phyloP scores from a whole-genome alignment of 2,329 filamentous ascomycete genomes.

The Cladosporium sp. region DNA sequence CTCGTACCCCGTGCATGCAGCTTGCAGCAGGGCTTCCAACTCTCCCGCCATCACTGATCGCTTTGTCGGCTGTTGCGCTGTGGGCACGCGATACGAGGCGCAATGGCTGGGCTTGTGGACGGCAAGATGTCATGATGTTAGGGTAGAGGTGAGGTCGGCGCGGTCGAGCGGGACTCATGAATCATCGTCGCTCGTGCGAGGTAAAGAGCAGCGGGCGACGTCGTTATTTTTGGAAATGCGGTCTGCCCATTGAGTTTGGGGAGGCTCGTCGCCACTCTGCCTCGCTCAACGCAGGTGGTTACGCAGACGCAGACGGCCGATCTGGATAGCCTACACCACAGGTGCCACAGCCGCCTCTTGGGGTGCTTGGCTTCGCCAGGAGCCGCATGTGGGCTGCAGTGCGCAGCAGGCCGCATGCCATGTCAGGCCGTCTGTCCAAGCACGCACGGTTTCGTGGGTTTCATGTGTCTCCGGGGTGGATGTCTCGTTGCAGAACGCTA shows the following conservation, averaged over 20 bases:
- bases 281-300: conserved; percentile 3
- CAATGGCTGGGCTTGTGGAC: not conserved
- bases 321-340: not conserved
- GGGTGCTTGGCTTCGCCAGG: conserved; percentile 5
- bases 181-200: conserved; percentile 2
- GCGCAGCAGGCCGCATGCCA: not conserved
- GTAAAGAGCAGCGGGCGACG: not conserved
- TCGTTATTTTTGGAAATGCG: conserved; percentile 7
- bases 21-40: not conserved
- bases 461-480: conserved; percentile 8
- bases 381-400: conserved; percentile 5
- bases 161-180: not conserved
- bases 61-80: not conserved
- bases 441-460: conserved; percentile 1
- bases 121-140: not conserved
- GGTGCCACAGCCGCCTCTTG: not conserved
- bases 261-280: not conserved
- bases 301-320: not conserved
- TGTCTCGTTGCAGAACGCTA: not conserved
- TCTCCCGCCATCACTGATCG: conserved; percentile 1
- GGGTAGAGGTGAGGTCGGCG: not conserved
- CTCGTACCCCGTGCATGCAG: conserved; percentile 6
- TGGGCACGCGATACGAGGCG: not conserved
- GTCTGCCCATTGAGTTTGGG: conserved; percentile 2
- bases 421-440: not conserved